Conservation (phyloP, 768 basidiomycete genomes). For the Boletus barrowsii region DNA sequence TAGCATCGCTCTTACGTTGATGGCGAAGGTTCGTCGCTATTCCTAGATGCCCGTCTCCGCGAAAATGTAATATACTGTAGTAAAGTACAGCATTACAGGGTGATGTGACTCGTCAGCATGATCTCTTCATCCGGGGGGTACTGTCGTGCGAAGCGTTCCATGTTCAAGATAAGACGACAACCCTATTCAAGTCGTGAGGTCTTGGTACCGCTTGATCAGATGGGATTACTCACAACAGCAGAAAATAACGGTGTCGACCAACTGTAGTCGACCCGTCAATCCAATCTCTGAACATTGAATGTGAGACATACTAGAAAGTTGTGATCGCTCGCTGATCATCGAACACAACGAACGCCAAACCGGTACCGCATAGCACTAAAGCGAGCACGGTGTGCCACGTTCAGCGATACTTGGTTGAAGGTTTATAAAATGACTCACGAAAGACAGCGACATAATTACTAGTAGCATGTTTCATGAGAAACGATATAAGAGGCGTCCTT, state of each 20-base stretch:
- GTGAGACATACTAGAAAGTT: conserved; percentile 5
- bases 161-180: conserved; percentile 24
- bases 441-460: conserved; percentile 42
- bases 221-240: conserved; percentile 12
- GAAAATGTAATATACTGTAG: no score
- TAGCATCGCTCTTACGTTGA: neutral
- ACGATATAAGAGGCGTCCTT: conserved; percentile 37
- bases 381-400: neutral
- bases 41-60: no score
- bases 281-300: neutral
- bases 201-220: neutral
- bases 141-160: conserved; percentile 14
- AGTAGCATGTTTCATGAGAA: conserved; percentile 46
- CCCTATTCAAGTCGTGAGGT: conserved; percentile 9
- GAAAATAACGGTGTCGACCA: conserved; percentile 16
- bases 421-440: conserved; percentile 24
- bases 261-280: conserved; percentile 8
- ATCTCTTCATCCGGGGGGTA: conserved; percentile 3
- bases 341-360: neutral
- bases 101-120: conserved; percentile 6
- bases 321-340: neutral
- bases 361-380: conserved; percentile 2
- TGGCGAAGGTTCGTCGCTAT: no score
- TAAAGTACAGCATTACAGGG: neutral
- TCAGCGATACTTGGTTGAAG: neutral